phyloP scores from a whole-genome alignment of 2,329 filamentous ascomycete species.

The Aureobasidium sp. region DNA sequence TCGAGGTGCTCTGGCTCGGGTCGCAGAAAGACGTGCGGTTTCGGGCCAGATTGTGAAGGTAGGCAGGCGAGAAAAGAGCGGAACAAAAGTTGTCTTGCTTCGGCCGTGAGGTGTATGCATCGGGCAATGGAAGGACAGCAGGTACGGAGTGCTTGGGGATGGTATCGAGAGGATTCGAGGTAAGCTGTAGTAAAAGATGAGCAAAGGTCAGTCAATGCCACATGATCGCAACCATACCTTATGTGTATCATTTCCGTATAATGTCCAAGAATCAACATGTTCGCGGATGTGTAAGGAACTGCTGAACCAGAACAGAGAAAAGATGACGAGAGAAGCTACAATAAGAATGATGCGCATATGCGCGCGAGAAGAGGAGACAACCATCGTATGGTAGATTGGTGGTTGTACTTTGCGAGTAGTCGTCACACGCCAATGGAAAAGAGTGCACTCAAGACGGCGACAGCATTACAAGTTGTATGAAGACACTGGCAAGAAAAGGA shows the following conservation, averaged over 20 bases:
- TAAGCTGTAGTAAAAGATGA: not conserved
- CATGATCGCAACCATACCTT: not conserved
- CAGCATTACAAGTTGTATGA: not conserved
- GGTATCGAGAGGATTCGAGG: not conserved
- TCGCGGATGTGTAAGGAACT: not conserved
- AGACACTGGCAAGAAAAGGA: not conserved
- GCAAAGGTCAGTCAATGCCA: not conserved
- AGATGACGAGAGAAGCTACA: not conserved
- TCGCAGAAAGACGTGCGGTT: not conserved
- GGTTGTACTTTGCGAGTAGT: not conserved
- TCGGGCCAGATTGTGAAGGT: not conserved
- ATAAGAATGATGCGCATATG: not conserved
- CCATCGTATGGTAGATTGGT: not conserved
- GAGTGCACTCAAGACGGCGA: not conserved
- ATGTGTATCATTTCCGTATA: not conserved
- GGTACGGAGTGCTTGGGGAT: not conserved
- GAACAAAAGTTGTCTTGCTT: not conserved
- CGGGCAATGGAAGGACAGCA: not conserved
- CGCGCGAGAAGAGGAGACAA: not conserved
- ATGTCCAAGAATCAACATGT: not conserved
- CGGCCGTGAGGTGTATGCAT: not conserved
- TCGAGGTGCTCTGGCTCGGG: not conserved
- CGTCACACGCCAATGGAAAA: not conserved
- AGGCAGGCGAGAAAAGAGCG: not conserved
- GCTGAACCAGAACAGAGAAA: not conserved